Conservation (phyloP, 2,329 filamentous ascomycete genomes). For the Trichophyton simii region DNA sequence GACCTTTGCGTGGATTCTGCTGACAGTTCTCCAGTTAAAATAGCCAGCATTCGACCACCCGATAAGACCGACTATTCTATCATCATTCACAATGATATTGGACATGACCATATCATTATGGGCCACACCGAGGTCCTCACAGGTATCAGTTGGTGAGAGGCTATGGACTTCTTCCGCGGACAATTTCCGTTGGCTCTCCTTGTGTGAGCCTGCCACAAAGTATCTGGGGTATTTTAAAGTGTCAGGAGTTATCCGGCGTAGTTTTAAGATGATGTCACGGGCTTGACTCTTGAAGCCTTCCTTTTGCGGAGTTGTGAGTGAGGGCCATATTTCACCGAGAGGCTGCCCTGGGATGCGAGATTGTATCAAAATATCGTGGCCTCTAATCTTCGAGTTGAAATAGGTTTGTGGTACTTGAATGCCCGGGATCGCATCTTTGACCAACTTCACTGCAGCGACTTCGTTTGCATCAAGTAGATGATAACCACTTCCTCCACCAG, state of each 20-base stretch:
- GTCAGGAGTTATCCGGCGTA: conserved; percentile 5
- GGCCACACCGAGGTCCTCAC: conserved; percentile 20
- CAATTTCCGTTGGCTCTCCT: background rate
- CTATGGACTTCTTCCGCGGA: conserved; percentile 17
- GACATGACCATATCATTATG: conserved; percentile 28
- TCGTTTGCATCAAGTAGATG: conserved; percentile 28
- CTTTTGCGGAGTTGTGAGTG: conserved; percentile 25
- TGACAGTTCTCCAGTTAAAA: conserved; percentile 26
- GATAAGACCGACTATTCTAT: conserved; percentile 26
- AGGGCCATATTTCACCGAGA: conserved; percentile 20
- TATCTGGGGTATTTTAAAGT: conserved; percentile 11
- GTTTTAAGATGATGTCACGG: conserved; percentile 22
- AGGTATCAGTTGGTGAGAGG: conserved; percentile 19
- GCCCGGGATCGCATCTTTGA: conserved; percentile 22
- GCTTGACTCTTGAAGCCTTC: conserved; percentile 25
- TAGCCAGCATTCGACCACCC: conserved; percentile 31
- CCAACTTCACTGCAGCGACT: conserved; percentile 24
- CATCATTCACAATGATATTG: conserved; percentile 28
- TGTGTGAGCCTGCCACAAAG: conserved; percentile 13
- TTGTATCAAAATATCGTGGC: conserved; percentile 30
- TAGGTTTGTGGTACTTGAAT: conserved; percentile 26
- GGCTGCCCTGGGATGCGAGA: conserved; percentile 30
- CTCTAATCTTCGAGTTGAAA: conserved; percentile 26
- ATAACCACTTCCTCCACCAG: conserved; percentile 19
- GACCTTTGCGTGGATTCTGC: conserved; percentile 23